These are phyloP conservation scores for Nemania sp. DNA, from an alignment of 2,329 filamentous ascomycete species.

Conservation along the genomic window DNA sequence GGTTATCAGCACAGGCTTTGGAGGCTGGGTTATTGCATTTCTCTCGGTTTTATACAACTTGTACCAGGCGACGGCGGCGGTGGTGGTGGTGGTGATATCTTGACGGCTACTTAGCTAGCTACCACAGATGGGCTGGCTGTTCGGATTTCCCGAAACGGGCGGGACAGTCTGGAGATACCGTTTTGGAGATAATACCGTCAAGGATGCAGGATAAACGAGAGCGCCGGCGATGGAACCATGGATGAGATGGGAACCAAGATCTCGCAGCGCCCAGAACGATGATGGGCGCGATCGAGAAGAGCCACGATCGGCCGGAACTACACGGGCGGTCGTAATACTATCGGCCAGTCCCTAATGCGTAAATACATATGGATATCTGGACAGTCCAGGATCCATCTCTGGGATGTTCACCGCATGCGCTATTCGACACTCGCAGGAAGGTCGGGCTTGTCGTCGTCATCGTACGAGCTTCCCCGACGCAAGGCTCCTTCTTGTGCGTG, in stretches of 20 bases:
- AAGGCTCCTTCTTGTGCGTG: constrained; percentile 5
- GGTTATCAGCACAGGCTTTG: constrained; percentile 6
- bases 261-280: constrained; percentile 17
- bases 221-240: not conserved
- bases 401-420: constrained; percentile 21
- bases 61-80: not conserved
- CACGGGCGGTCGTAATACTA: constrained; percentile 17
- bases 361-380: too few species aligned
- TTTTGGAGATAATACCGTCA: too few species aligned
- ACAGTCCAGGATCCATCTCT: too few species aligned
- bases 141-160: constrained; percentile 15
- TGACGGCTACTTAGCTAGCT: not conserved
- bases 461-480: constrained; percentile 9
- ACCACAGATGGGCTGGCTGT: not conserved
- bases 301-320: constrained; percentile 17
- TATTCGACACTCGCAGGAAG: constrained; percentile 6
- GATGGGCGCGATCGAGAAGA: constrained; percentile 17
- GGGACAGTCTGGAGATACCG: too few species aligned
- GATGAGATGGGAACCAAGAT: constrained; percentile 18
- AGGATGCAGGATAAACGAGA: too few species aligned
- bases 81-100: not conserved
- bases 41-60: not conserved
- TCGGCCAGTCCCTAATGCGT: too few species aligned
- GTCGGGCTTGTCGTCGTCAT: constrained; percentile 5
- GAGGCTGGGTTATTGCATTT: not conserved